Evolutionary conservation across 257 asterid species (phyloP).

Genomic region (Sherardia arvensis): DNA sequence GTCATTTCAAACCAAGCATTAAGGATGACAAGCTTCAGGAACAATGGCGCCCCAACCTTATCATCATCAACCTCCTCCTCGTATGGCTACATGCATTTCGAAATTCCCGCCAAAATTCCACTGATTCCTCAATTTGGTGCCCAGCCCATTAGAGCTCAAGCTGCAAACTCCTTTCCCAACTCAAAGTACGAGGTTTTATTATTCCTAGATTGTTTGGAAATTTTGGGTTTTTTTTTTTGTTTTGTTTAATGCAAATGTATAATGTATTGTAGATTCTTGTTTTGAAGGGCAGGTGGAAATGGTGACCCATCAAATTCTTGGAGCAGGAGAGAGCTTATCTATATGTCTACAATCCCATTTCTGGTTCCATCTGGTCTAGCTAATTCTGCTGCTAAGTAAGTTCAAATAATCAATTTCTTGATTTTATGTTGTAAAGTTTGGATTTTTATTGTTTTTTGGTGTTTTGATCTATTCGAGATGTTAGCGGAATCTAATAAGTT

Average conservation of each 20-base stretch:
- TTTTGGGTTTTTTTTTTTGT: background rate
- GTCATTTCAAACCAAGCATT: slow-evolving; percentile 6
- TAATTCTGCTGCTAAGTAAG: slow-evolving; percentile 36
- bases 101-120: slow-evolving; percentile 14
- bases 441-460: background rate
- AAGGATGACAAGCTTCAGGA: slow-evolving; percentile 32
- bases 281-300: slow-evolving; percentile 13
- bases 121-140: slow-evolving; percentile 19
- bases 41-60: slow-evolving; percentile 20
- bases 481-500: no score
- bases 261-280: slow-evolving; percentile 3
- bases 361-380: slow-evolving; percentile 29
- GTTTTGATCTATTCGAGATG: background rate
- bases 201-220: background rate
- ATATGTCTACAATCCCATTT: slow-evolving; percentile 40
- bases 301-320: slow-evolving; percentile 5
- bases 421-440: background rate
- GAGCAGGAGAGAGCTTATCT: slow-evolving; percentile 56
- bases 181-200: background rate
- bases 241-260: background rate
- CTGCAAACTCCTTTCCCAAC: slow-evolving; percentile 14
- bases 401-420: background rate
- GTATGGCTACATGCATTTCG: slow-evolving; percentile 15
- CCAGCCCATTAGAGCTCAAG: slow-evolving; percentile 21
- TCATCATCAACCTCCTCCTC: slow-evolving; percentile 14